phyloP scores from a whole-genome alignment of 2,329 filamentous ascomycete species.

The Camptophora hylomeconis region DNA sequence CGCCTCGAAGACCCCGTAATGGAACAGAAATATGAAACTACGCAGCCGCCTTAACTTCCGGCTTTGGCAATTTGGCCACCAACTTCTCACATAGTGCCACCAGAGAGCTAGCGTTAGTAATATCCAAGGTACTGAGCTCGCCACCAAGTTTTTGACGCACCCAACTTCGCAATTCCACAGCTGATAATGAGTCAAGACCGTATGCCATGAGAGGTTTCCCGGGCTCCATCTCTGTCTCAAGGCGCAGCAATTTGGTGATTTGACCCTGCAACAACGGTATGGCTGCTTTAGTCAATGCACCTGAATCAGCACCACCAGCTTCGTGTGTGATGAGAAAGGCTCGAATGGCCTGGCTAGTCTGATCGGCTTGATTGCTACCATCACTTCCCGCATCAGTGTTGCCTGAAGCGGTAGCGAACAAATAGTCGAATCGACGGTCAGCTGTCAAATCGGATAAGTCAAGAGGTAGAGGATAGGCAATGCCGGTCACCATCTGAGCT shows the following conservation, averaged over 20 bases:
- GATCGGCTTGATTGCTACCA: too few relatives aligned
- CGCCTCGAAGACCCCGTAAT: too few relatives aligned
- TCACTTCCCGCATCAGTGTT: too few relatives aligned
- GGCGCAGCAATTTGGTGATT: not conserved
- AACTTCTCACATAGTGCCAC: too few relatives aligned
- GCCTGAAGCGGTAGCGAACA: too few relatives aligned
- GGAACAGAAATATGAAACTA: too few relatives aligned
- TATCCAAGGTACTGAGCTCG: conserved; percentile 16
- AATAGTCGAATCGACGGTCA: too few relatives aligned
- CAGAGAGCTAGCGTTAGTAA: conserved; percentile 13
- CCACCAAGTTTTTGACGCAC: conserved; percentile 11
- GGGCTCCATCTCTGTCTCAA: conserved; percentile 9
- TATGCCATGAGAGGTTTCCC: conserved; percentile 17
- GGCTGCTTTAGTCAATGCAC: not conserved
- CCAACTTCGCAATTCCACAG: conserved; percentile 20
- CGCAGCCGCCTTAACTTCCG: too few relatives aligned
- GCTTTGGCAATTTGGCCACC: too few relatives aligned
- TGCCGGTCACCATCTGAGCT: conserved; percentile 1
- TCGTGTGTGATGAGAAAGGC: not conserved
- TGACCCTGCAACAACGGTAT: not conserved
- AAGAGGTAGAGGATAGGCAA: too few relatives aligned
- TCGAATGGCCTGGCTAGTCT: too few relatives aligned
- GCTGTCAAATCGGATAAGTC: too few relatives aligned
- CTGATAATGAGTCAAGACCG: conserved; percentile 19
- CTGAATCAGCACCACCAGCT: conserved; percentile 1